These are phyloP conservation scores for Zymoseptoria ardabiliae DNA, from an alignment of 2,329 filamentous ascomycete genomes.

Conservation along the genomic window DNA sequence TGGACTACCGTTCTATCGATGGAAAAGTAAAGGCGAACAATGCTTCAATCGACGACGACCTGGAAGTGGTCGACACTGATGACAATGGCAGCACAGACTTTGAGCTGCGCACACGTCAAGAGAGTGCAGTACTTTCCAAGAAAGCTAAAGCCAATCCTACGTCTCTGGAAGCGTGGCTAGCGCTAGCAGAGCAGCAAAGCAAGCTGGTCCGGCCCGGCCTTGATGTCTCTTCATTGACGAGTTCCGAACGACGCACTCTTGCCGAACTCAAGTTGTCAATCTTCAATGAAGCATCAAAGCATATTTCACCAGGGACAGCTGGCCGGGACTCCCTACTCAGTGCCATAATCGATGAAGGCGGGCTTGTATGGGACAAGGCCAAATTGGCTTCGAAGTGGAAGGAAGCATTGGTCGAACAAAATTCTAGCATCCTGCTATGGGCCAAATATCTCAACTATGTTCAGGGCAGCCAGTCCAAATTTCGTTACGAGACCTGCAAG, in stretches of 20 bases:
- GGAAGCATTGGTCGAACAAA: slow-evolving; percentile 49
- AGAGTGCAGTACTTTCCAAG: slow-evolving; percentile 55
- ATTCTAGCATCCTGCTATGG: slow-evolving; percentile 61
- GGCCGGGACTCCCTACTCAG: slow-evolving; percentile 56
- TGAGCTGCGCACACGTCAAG: slow-evolving; percentile 37
- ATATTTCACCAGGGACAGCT: slow-evolving; percentile 38
- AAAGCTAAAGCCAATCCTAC: slow-evolving; percentile 58
- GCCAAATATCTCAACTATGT: slow-evolving; percentile 62
- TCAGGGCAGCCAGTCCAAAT: slow-evolving; percentile 59
- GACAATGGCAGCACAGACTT: slow-evolving; percentile 2
- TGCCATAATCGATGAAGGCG: slow-evolving; percentile 65
- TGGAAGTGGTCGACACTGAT: slow-evolving; percentile 28
- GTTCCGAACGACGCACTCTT: slow-evolving; percentile 59
- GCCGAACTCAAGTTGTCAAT: slow-evolving; percentile 75
- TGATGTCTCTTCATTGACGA: slow-evolving; percentile 43
- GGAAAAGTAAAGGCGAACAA: slow-evolving; percentile 21
- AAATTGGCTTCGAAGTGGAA: slow-evolving; percentile 60
- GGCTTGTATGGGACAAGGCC: slow-evolving; percentile 63
- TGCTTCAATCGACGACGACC: slow-evolving; percentile 31
- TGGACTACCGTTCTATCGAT: slow-evolving; percentile 36
- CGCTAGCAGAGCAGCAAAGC: slow-evolving; percentile 73
- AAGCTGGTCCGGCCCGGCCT: slow-evolving; percentile 49
- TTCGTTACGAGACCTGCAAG: slow-evolving; percentile 61
- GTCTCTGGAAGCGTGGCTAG: slow-evolving; percentile 67
- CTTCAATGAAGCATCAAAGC: slow-evolving; percentile 66